Percentiles rank a stretch among this genome's conserved stretches.
Conservation (phyloP, 306 rosid species). For the Psophocarpus tetragonolobus region DNA sequence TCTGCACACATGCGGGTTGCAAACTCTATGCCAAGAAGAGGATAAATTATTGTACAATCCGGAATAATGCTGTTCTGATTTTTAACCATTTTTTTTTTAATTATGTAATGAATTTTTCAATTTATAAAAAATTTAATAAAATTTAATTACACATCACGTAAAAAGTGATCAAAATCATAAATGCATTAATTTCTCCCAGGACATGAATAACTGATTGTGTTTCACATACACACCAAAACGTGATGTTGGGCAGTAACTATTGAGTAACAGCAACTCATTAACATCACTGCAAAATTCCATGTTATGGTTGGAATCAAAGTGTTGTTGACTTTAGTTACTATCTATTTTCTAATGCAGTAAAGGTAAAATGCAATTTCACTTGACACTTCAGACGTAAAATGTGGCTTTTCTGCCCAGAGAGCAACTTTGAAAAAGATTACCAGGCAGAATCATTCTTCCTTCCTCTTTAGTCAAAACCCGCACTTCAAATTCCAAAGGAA, state of each 20-base stretch:
- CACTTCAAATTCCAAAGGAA: slow-evolving; percentile 1
- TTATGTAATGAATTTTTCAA: background rate
- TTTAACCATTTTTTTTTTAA: background rate
- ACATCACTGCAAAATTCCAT: background rate
- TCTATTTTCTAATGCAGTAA: background rate
- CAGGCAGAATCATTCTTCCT: background rate
- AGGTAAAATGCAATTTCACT: background rate
- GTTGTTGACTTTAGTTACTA: background rate
- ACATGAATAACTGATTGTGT: slow-evolving; percentile 41
- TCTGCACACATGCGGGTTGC: slow-evolving; percentile 38
- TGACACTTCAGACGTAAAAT: background rate
- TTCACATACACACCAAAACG: slow-evolving; percentile 8
- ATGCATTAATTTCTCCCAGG: background rate
- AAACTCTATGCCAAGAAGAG: background rate
- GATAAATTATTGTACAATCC: background rate
- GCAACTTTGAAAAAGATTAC: background rate
- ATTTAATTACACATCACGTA: background rate
- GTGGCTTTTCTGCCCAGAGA: background rate
- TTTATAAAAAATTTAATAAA: background rate
- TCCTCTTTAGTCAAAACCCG: background rate
- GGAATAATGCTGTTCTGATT: background rate
- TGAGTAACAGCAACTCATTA: background rate
- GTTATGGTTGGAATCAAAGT: background rate
- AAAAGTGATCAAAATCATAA: background rate
- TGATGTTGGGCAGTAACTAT: background rate